phyloP scores from a whole-genome alignment of 225 moss, liverwort and hornwort species.

The Lunularia cruciata region DNA sequence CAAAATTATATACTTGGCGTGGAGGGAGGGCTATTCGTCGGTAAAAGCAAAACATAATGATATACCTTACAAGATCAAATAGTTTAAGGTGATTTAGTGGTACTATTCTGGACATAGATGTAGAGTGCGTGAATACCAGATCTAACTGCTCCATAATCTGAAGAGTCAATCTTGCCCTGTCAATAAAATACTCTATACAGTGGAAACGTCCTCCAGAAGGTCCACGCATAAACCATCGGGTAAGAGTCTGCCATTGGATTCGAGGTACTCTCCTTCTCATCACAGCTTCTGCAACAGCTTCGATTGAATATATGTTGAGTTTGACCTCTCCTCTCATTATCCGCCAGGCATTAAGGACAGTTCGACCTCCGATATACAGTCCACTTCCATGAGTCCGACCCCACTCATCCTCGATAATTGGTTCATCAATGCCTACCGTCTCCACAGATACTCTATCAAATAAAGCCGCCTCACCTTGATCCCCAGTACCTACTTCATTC shows the following conservation, averaged over 20 bases:
- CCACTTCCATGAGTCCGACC: slow-evolving; percentile 97
- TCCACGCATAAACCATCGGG: slow-evolving; percentile 80
- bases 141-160: slow-evolving; percentile 96
- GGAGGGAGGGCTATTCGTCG: too few relatives aligned
- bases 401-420: slow-evolving; percentile 94
- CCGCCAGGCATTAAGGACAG: slow-evolving; percentile 87
- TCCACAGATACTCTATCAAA: slow-evolving; percentile 64
- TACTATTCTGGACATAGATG: too few relatives aligned
- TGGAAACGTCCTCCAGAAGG: slow-evolving; percentile 63
- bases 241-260: slow-evolving; percentile 73
- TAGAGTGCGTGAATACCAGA: too few relatives aligned
- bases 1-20: too few relatives aligned
- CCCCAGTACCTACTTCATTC: slow-evolving; percentile 39
- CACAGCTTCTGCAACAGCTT: slow-evolving; percentile 95
- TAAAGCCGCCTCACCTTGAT: slow-evolving; percentile 56
- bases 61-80: too few relatives aligned
- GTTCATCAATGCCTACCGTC: slow-evolving; percentile 55
- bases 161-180: slow-evolving; percentile 82
- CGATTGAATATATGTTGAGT: slow-evolving; percentile 84
- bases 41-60: too few relatives aligned
- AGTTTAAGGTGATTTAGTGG: too few relatives aligned
- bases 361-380: slow-evolving; percentile 81
- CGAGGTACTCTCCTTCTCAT: slow-evolving; percentile 80
- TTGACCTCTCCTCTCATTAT: slow-evolving; percentile 99
- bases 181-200: slow-evolving; percentile 73